Percentiles rank a stretch among this genome's conserved stretches.
These are phyloP conservation scores for Heliamphora pulchella DNA, from an alignment of 179 eudicot species.

Conservation along the genomic window DNA sequence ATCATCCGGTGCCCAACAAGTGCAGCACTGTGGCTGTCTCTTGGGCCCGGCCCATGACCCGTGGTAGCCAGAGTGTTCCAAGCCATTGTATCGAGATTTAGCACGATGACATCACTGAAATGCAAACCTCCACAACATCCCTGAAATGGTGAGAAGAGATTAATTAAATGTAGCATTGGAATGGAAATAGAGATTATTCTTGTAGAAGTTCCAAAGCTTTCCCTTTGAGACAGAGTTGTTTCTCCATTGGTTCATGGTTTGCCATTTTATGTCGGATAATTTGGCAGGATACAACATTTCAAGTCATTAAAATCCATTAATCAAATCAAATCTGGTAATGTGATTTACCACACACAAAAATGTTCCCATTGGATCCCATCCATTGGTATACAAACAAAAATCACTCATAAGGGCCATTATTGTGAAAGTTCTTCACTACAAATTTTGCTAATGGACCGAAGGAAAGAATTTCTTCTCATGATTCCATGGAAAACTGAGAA, in stretches of 20 bases:
- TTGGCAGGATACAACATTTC: not conserved
- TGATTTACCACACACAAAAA: not conserved
- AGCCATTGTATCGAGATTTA: constrained; percentile 63
- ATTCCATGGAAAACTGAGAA: not conserved
- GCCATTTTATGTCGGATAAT: not conserved
- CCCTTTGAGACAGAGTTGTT: not conserved
- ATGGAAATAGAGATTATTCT: not conserved
- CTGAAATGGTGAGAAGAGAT: constrained; percentile 29
- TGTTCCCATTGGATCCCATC: not conserved
- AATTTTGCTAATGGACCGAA: not conserved
- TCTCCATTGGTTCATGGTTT: not conserved
- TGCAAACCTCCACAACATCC: constrained; percentile 97
- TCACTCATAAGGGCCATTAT: not conserved
- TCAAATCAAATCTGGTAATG: not conserved
- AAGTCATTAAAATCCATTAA: not conserved
- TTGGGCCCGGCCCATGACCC: constrained; percentile 69
- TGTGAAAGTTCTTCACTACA: not conserved
- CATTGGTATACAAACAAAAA: not conserved
- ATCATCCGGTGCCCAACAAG: constrained; percentile 55
- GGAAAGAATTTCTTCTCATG: not conserved
- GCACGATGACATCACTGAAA: constrained; percentile 70
- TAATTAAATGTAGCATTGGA: not conserved
- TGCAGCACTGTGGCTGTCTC: constrained; percentile 80
- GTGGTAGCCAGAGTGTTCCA: constrained; percentile 63
- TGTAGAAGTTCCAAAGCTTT: not conserved